These are phyloP conservation scores for Erodium trifolium DNA, from an alignment of 441 rosid genomes.

Conservation along the genomic window DNA sequence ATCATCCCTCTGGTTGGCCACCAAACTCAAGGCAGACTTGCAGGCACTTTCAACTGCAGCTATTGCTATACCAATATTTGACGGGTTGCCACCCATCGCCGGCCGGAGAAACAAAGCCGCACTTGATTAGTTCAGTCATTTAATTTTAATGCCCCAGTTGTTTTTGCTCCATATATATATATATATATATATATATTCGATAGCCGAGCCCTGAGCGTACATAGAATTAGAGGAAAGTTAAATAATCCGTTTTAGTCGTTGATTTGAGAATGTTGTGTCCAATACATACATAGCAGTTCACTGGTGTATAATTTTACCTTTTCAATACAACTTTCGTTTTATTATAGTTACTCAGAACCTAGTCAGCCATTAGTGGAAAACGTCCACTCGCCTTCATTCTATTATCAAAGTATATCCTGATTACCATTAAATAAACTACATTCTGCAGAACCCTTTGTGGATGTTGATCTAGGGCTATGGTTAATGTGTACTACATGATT, in stretches of 20 bases:
- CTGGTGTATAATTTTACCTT: no score
- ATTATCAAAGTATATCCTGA: no score
- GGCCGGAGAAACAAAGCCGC: constrained; percentile 55
- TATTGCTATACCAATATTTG: constrained; percentile 51
- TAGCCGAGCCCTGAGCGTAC: neutral
- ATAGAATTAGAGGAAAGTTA: constrained; percentile 9
- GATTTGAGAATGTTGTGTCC: no score
- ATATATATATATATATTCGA: neutral
- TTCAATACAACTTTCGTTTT: no score
- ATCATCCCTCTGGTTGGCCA: constrained; percentile 34
- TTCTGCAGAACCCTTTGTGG: no score
- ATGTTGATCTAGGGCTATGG: no score
- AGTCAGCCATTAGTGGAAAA: no score
- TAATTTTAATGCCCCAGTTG: neutral
- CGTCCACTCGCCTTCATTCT: no score
- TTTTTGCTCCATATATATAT: constrained; percentile 11
- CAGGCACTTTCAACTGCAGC: constrained; percentile 39
- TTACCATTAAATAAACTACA: no score
- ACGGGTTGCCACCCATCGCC: constrained; percentile 54
- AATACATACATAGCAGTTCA: no score
- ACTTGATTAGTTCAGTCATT: constrained; percentile 24
- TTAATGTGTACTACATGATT: no score
- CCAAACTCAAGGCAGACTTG: constrained; percentile 50
- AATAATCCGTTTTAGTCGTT: neutral
- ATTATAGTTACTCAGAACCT: no score